phyloP scores from a whole-genome alignment of 192 early-diverging fungal genomes.

The Linnemannia exigua region DNA sequence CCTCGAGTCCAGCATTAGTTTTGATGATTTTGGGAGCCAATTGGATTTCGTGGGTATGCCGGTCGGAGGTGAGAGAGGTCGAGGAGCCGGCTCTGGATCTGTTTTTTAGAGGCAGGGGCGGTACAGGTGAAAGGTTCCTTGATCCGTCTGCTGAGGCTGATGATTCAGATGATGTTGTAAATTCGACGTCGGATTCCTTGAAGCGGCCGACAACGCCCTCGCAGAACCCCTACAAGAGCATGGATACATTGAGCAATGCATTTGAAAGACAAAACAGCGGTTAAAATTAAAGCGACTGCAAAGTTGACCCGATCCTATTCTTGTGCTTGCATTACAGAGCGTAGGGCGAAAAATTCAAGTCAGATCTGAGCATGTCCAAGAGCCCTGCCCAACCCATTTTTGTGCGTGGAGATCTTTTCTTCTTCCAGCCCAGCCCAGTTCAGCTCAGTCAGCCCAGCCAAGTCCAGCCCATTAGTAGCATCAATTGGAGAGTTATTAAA shows the following conservation, averaged over 20 bases:
- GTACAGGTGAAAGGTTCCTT: not conserved
- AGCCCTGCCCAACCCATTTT: not conserved
- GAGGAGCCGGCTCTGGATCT: conserved; percentile 23
- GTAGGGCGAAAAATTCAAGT: not conserved
- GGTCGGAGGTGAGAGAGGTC: not conserved
- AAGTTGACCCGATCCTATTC: not conserved
- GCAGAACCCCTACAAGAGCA: conserved; percentile 64
- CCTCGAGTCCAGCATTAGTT: not conserved
- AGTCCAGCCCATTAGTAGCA: not conserved
- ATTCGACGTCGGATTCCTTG: conserved; percentile 63
- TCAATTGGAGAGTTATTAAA: not conserved
- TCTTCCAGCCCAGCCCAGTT: not conserved
- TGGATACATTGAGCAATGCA: conserved; percentile 6
- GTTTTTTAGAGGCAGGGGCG: conserved; percentile 13
- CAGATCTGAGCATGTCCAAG: not conserved
- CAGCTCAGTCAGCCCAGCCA: not conserved
- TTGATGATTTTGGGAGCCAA: not conserved
- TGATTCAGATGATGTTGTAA: conserved; percentile 19
- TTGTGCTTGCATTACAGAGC: conserved; percentile 1
- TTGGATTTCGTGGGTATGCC: not conserved
- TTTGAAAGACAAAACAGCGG: not conserved
- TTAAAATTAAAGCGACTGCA: not conserved
- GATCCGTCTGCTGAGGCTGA: not conserved
- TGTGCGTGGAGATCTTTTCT: not conserved
- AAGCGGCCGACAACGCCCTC: conserved; percentile 69